Base-by-base conservation (phyloP, 345 rosid genomes). In the Anacardium occidentale region DNA sequence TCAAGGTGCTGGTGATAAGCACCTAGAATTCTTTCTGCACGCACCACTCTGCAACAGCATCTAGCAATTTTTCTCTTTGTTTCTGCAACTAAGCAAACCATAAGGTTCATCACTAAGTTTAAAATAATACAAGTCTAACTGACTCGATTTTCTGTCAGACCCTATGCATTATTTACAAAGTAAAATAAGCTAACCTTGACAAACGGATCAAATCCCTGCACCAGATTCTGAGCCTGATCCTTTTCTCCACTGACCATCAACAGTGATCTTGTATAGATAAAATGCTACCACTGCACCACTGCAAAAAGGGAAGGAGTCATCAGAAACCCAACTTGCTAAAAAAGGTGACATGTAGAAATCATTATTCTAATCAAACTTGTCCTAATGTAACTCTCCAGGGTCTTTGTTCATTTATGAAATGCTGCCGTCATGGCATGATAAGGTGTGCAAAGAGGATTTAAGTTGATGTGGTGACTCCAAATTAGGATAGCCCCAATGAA, bases 221-320 rank as follows among this genome's bases (percentile, higher is more conserved):
- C 83, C 87, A 34, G 74, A 83, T 72, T 81, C 81, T 14, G 68
- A 22, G 75, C 63, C 82, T 22, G 77, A 75, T 54, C 83, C 89
- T 10, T 74, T 78, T 62, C 70, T 66, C 66, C 50, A 68, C 74
- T 78, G 75, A 11, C 81, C 60, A 48, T 83, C 74, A 37, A 71
- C 56, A 22, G 53, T 71, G 40, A 92, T 78, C 85, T 85, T 88
- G 71, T 86, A 94, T 5, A 82, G 24, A 75, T 86, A 92, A 78
- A 94, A 92, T 74, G 82, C 89, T 29, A 81, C 80, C 81, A 89
- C 79, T 20, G 90, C 87, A n/a, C 93, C 93, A 80, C 97, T 92
- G 83, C 83, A 85, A 37, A 85, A 37, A 78, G 60, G 24, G 75
- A 32, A 55, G 70, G 25, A 52, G 51, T 68, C 57, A 60, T 59